Percentiles rank a stretch among this genome's conserved stretches.
Conservation (phyloP, 257 asterid species). For the Capsicum rhomboideum region DNA sequence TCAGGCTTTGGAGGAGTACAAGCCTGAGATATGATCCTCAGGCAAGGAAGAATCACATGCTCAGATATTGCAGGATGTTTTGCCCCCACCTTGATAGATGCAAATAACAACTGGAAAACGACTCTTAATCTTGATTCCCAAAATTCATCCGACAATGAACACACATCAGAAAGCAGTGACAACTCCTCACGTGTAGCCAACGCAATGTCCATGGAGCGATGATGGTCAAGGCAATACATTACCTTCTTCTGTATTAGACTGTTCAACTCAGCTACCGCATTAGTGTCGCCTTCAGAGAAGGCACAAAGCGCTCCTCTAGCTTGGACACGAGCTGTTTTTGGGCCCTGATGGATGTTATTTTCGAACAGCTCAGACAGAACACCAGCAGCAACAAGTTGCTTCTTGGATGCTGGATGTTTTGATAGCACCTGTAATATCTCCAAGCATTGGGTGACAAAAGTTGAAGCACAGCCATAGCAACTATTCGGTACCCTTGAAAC, state of each 20-base stretch:
- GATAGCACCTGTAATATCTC: conserved; percentile 91
- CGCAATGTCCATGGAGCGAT: conserved; percentile 95
- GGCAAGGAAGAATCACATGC: conserved; percentile 92
- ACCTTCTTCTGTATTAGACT: conserved; percentile 84
- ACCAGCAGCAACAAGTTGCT: conserved; percentile 92
- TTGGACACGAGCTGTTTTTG: conserved; percentile 94
- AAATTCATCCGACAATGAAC: conserved; percentile 91
- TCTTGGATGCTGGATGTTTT: conserved; percentile 70
- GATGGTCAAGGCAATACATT: conserved; percentile 94
- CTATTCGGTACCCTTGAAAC: conserved; percentile 84
- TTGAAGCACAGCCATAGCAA: conserved; percentile 97
- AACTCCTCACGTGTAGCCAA: conserved; percentile 91
- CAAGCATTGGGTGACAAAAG: conserved; percentile 90
- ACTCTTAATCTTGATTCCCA: conserved; percentile 96
- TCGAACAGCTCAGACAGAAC: conserved; percentile 91
- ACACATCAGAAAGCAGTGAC: conserved; percentile 85
- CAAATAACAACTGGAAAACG: conserved; percentile 86
- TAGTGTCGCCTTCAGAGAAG: conserved; percentile 88
- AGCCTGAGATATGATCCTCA: conserved; percentile 86
- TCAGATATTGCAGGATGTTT: conserved; percentile 99
- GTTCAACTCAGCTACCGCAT: conserved; percentile 86
- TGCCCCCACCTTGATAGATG: conserved; percentile 91
- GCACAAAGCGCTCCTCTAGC: conserved; percentile 99
- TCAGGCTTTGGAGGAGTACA: conserved; percentile 99
- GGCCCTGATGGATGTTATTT: conserved; percentile 97